Base-by-base conservation (phyloP, 768 basidiomycete species). In the Russula ochroleuca region DNA sequence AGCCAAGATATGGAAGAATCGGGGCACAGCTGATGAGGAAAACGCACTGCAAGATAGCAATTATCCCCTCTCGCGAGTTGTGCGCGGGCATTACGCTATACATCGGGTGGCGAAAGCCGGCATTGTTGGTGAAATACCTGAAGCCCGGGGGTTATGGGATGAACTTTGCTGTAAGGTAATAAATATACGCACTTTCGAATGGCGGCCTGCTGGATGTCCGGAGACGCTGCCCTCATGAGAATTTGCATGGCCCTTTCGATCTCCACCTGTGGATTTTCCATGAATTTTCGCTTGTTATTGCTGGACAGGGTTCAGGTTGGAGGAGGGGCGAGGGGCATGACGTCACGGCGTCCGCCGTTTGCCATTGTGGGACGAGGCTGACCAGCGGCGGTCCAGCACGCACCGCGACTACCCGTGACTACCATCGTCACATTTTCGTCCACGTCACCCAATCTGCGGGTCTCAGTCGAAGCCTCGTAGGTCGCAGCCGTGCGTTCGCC, bases 1-100 rank as follows among this genome's bases (percentile, higher is more conserved):
- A 59, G 58, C 49, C 37, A 40, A 40, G 7, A 2, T 11, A 17
- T 33, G 33, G 19, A 37, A 13, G 23, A 9, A 28, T 2, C 33
- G 7, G 15, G 28, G 45, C 5, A 25, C 8, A 11, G 31, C 14
- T 6, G 14, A n/a, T n/a, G 14, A 2, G 31, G n/a, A 23, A 8
- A n/a, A 70, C 80, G 35, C 62, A 83, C 80, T 85, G 83, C 70
- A 83, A 86, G 35, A 87, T 77, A 11, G 77, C 83, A 3, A 87
- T 75, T 31, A 88, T 75, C 21, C 75, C 73, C 19, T 83, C 79
- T 57, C 85, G 78, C 17, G 85, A 85, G 58, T 78, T 77, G n/a
- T 79, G 77, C 0, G 70, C 78, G 5, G 79, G 72, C 3, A 70
- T 59, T 15, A 87, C 79, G 47, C 74, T 71, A 75, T 80, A 86